Conservation (phyloP, 2,329 filamentous ascomycete species). For the Cercospora zeae-maydis region DNA sequence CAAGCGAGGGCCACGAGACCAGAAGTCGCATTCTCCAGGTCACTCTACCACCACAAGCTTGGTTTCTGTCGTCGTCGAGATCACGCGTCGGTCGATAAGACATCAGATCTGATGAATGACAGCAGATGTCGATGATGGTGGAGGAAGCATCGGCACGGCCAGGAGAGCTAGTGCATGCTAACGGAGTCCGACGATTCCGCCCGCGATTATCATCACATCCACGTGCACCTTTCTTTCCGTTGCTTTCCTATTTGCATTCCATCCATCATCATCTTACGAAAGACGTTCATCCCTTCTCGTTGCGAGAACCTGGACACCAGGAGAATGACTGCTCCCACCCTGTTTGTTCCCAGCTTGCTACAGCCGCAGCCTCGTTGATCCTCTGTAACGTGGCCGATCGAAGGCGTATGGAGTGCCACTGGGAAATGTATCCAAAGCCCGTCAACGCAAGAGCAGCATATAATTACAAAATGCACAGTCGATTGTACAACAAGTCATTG, state of each 20-base stretch:
- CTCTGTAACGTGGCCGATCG: no score
- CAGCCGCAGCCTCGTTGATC: no score
- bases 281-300: neutral
- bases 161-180: neutral
- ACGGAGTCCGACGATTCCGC: no score
- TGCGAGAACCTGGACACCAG: no score
- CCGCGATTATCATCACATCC: neutral
- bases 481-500: no score
- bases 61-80: neutral
- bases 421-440: no score
- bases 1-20: neutral
- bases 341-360: no score
- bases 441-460: no score
- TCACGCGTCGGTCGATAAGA: neutral
- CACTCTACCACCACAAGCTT: neutral
- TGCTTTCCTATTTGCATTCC: neutral
- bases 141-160: neutral
- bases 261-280: neutral
- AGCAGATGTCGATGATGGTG: neutral
- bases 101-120: neutral
- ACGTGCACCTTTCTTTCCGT: neutral
- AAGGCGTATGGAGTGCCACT: no score
- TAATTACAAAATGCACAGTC: no score
- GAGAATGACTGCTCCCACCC: no score
- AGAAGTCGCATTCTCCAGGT: neutral